These are phyloP conservation scores for Apophysomyces trapeziformis DNA, from an alignment of 371 early-diverging fungal species.

Conservation along the genomic window DNA sequence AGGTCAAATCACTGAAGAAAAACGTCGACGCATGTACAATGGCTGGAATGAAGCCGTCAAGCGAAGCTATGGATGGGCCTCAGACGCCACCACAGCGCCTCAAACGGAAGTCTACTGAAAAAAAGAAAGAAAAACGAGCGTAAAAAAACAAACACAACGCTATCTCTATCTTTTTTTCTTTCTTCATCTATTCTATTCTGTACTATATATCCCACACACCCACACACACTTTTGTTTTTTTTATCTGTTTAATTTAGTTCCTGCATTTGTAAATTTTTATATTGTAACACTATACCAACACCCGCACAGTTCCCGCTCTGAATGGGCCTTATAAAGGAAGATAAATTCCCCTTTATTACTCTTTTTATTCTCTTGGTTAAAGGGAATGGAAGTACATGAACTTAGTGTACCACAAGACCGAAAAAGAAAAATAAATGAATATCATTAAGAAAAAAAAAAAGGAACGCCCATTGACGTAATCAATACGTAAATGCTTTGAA, in stretches of 20 bases:
- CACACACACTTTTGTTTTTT: background rate
- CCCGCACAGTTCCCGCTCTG: too few relatives aligned
- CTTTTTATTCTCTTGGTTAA: background rate
- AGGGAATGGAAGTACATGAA: too few relatives aligned
- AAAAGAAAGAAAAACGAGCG: background rate
- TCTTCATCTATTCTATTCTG: background rate
- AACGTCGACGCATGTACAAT: slow-evolving; percentile 66
- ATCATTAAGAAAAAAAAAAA: too few relatives aligned
- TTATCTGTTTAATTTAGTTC: slow-evolving; percentile 5
- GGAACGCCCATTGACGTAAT: too few relatives aligned
- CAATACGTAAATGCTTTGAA: too few relatives aligned
- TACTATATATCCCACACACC: background rate
- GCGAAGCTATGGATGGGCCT: slow-evolving; percentile 71
- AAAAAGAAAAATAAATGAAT: too few relatives aligned
- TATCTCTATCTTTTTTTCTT: background rate
- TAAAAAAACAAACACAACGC: background rate
- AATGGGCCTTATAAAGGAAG: background rate
- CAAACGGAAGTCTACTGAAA: slow-evolving; percentile 3
- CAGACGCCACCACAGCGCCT: slow-evolving; percentile 12
- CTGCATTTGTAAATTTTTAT: slow-evolving; percentile 8
- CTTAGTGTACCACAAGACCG: too few relatives aligned
- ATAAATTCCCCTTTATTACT: background rate
- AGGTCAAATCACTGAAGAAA: slow-evolving; percentile 47
- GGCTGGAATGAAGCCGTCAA: slow-evolving; percentile 91
- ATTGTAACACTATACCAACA: slow-evolving; percentile 9